Evolutionary conservation across 2,329 filamentous ascomycete genomes (phyloP), one percentile per base, ranked within the genome.

Genomic region (Sporothrix brasiliensis): DNA sequence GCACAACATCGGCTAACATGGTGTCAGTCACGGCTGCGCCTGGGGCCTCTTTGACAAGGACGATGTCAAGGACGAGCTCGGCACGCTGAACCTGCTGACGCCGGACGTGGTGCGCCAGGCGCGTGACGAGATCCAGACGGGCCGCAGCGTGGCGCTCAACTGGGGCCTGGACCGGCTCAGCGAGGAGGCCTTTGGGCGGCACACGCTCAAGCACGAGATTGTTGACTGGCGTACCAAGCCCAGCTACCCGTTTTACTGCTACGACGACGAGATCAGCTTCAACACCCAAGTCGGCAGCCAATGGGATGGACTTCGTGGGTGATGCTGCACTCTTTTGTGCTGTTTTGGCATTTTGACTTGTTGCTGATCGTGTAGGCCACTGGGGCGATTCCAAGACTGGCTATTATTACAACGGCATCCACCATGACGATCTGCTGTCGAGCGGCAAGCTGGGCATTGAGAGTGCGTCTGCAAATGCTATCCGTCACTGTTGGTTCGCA

Each of bases 41-140:
- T 84, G 82, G 82, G 81, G 80, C 6, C 80, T 87, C 4, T 88
- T 87, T 76, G 87, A 87, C 65, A 78, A 82, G 65, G 76, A 83
- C 68, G 70, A 67, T 50, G 56, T 65, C 11, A 71, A 71, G 41
- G 88, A 89, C 76, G 80, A 88, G 77, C 80, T 90, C 2, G 88
- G 88, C 11, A 86, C 85, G 30, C 77, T 90, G 24, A 90, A 90
- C 76, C 82, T 87, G 39, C 81, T 90, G 16, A 89, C 86, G 0
- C 81, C 87, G 67, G 80, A 83, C 69, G 85, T 88, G 24, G 81
- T 81, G 13, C 79, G 81, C 49, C 83, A 85, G 1, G 83, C 86
- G 27, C 79, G 78, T 71, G 81, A 80, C 24, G 83, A 85, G 76
- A 88, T 90, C 72, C 79, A 81, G 73, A 86, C 84, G 5, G 87